A percentile compares a stretch with the other conserved stretches of the same genome.
These are phyloP conservation scores for Hydnomerulius pinastri DNA, from an alignment of 768 basidiomycete genomes.

Conservation along the genomic window DNA sequence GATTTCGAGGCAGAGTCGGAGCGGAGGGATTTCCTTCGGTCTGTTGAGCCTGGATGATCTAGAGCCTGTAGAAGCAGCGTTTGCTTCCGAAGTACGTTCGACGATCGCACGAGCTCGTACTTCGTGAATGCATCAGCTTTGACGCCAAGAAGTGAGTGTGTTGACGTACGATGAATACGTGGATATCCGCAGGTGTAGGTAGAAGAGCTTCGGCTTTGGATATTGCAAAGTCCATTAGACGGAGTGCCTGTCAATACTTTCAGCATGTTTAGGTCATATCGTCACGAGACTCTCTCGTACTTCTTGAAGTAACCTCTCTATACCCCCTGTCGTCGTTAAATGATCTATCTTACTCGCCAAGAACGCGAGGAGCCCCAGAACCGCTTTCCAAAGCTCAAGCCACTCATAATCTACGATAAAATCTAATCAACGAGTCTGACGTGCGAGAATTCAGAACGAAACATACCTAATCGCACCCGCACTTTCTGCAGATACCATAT, in stretches of 20 bases:
- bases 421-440: neutral
- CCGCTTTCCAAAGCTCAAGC: conserved; percentile 62
- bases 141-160: neutral
- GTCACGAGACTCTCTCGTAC: conserved; percentile 34
- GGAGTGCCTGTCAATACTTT: conserved; percentile 42
- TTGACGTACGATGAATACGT: conserved; percentile 61
- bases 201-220: conserved; percentile 54
- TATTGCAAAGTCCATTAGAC: conserved; percentile 54
- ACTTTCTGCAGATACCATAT: conserved; percentile 60
- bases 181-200: conserved; percentile 53
- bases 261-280: neutral
- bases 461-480: conserved; percentile 55
- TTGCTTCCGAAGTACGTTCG: conserved; percentile 50
- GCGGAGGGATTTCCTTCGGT: conserved; percentile 25
- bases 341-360: conserved; percentile 54
- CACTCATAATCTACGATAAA: conserved; percentile 57
- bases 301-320: conserved; percentile 56
- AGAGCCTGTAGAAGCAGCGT: conserved; percentile 43
- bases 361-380: conserved; percentile 57
- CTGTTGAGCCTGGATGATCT: conserved; percentile 27
- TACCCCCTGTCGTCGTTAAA: conserved; percentile 51
- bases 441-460: neutral
- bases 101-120: conserved; percentile 69
- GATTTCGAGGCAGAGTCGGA: conserved; percentile 39
- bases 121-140: conserved; percentile 23